Conservation (phyloP, 805 yeast species). For the Ogataea naganishii region DNA sequence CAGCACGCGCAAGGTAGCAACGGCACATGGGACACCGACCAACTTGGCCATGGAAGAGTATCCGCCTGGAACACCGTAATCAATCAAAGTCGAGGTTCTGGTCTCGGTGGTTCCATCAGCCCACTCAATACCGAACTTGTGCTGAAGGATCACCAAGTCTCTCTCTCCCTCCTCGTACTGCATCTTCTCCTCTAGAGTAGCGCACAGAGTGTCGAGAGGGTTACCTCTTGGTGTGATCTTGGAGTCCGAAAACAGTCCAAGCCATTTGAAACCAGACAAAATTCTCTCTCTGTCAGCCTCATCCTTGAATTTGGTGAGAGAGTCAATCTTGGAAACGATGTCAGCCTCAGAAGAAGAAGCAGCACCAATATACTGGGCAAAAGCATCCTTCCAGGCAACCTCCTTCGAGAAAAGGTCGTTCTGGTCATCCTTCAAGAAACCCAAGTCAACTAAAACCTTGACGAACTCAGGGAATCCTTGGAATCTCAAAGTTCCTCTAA, state of each 20-base stretch:
- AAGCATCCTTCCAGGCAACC: conserved; percentile 83
- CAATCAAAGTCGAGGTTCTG: conserved; percentile 92
- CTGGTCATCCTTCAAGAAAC: conserved; percentile 77
- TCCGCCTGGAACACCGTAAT: conserved; percentile 86
- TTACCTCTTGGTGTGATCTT: conserved; percentile 82
- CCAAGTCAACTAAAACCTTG: conserved; percentile 89
- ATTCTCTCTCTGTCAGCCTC: conserved; percentile 81
- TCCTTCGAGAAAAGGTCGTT: conserved; percentile 45
- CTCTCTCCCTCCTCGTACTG: conserved; percentile 94
- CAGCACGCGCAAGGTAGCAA: conserved; percentile 80
- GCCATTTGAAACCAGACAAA: conserved; percentile 84
- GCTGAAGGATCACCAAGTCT: conserved; percentile 91
- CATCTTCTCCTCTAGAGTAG: conserved; percentile 91
- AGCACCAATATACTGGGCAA: conserved; percentile 69
- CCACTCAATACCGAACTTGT: conserved; percentile 96
- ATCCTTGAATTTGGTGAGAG: conserved; percentile 72
- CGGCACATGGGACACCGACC: conserved; percentile 98
- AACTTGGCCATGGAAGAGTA: conserved; percentile 98
- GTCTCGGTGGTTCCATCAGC: conserved; percentile 85
- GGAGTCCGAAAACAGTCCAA: conserved; percentile 78
- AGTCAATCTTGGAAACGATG: conserved; percentile 64
- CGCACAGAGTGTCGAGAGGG: conserved; percentile 94
- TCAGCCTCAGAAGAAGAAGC: conserved; percentile 62
- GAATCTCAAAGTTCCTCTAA: conserved; percentile 95
- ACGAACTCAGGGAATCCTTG: conserved; percentile 99